Conservation (phyloP, 164 flowering plant species). For the Brasenia schreberi region DNA sequence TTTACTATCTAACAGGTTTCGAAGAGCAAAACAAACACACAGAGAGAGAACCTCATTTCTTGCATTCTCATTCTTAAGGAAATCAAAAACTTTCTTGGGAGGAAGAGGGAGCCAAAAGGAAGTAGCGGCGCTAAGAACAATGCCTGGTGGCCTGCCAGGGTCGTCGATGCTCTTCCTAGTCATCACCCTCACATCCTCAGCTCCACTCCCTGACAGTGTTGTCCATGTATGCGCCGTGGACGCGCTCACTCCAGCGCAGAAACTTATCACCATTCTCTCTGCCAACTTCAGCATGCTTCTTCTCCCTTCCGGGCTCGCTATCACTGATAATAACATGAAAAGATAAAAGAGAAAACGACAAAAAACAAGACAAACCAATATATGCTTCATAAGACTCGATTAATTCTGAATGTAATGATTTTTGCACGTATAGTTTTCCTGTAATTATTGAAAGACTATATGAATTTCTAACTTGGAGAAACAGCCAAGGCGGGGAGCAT, state of each 20-base stretch:
- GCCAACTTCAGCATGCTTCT: constrained; percentile 83
- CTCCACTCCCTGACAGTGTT: constrained; percentile 50
- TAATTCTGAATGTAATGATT: too few relatives aligned
- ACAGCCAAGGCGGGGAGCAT: too few relatives aligned
- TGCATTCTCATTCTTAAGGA: constrained; percentile 64
- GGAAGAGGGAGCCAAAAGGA: constrained; percentile 86
- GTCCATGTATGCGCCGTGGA: constrained; percentile 85
- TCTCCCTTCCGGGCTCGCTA: constrained; percentile 65
- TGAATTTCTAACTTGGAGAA: too few relatives aligned
- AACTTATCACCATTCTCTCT: constrained; percentile 80
- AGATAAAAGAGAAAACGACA: neutral
- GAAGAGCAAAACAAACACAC: too few relatives aligned
- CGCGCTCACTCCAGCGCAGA: constrained; percentile 72
- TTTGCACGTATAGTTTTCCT: too few relatives aligned
- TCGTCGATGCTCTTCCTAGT: constrained; percentile 73
- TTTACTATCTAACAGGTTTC: too few relatives aligned
- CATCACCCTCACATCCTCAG: constrained; percentile 86
- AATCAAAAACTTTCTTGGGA: constrained; percentile 58
- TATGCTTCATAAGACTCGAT: too few relatives aligned
- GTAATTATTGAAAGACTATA: too few relatives aligned
- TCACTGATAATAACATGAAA: constrained; percentile 21
- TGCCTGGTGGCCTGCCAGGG: constrained; percentile 88
- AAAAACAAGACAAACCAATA: neutral
- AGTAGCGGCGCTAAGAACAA: constrained; percentile 81
- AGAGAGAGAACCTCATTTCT: constrained; percentile 47